A percentile compares a stretch with the other conserved stretches of the same genome.
Conservation (phyloP, 2,329 filamentous ascomycete genomes). For the Talaromyces sp. region DNA sequence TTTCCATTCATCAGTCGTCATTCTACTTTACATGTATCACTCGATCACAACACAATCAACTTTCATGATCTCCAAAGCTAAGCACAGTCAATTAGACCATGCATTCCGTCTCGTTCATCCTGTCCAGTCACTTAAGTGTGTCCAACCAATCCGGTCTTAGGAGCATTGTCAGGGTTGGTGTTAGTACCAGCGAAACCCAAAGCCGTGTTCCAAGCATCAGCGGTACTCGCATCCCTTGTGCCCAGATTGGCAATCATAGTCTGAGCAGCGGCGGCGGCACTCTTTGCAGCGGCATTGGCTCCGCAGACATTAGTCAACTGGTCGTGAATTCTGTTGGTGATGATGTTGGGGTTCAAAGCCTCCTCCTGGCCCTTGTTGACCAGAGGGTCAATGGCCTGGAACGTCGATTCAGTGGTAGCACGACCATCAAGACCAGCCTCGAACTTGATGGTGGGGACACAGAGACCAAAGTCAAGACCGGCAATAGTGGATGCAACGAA, state of each 20-base stretch:
- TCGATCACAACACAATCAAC: neutral
- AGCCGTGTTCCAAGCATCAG: constrained; percentile 40
- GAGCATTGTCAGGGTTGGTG: constrained; percentile 14
- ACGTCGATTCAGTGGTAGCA: constrained; percentile 59
- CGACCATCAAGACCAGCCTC: constrained; percentile 53
- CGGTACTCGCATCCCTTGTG: constrained; percentile 40
- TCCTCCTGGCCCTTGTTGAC: constrained; percentile 62
- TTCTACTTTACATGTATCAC: neutral
- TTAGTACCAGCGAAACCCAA: constrained; percentile 33
- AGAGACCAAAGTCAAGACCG: constrained; percentile 50
- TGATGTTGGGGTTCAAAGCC: constrained; percentile 69
- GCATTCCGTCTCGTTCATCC: neutral
- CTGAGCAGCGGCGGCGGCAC: constrained; percentile 54
- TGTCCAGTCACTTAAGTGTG: neutral
- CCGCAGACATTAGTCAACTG: constrained; percentile 65
- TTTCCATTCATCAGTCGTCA: neutral
- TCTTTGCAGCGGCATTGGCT: constrained; percentile 59
- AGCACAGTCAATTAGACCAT: neutral
- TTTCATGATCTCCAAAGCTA: too few relatives aligned
- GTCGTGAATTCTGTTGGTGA: constrained; percentile 69
- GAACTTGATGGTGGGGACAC: constrained; percentile 55
- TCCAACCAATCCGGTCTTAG: neutral
- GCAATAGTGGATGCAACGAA: constrained; percentile 20
- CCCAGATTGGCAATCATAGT: constrained; percentile 49
- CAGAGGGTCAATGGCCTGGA: constrained; percentile 62